phyloP scores from a whole-genome alignment of 1,284 basidiomycete genomes.

The Tilletia horrida region DNA sequence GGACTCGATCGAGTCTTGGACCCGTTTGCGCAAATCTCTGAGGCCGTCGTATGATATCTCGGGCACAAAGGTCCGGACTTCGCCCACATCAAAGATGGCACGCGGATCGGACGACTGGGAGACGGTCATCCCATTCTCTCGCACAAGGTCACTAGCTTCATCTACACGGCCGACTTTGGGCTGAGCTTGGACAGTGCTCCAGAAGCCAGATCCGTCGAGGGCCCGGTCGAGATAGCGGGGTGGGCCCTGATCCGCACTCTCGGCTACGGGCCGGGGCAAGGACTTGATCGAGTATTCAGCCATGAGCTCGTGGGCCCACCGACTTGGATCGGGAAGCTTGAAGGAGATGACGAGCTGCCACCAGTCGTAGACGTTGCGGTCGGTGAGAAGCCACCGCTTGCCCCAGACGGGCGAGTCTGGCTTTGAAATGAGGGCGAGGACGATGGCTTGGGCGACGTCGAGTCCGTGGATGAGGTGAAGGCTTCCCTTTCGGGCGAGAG shows the following conservation, averaged over 20 bases:
- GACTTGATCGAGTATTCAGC: slow-evolving; percentile 24
- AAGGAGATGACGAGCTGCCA: slow-evolving; percentile 34
- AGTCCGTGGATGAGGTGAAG: slow-evolving; percentile 45
- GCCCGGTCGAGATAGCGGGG: slow-evolving; percentile 34
- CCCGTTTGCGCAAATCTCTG: slow-evolving; percentile 12
- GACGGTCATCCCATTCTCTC: not conserved
- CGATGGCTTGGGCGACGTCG: slow-evolving; percentile 40
- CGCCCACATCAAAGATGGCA: slow-evolving; percentile 10
- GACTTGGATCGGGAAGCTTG: slow-evolving; percentile 17
- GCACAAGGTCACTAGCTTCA: slow-evolving; percentile 12
- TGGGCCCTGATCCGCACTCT: slow-evolving; percentile 22
- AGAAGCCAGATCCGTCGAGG: slow-evolving; percentile 35
- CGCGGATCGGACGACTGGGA: not conserved
- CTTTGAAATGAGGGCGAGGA: slow-evolving; percentile 27
- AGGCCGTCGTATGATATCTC: not conserved
- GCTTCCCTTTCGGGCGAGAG: slow-evolving; percentile 31
- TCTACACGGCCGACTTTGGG: slow-evolving; percentile 27
- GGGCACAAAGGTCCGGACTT: not conserved
- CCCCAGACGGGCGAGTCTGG: slow-evolving; percentile 29
- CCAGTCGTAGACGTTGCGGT: slow-evolving; percentile 38
- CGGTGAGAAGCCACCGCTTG: slow-evolving; percentile 42
- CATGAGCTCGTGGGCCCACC: slow-evolving; percentile 32
- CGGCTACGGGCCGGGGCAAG: slow-evolving; percentile 33
- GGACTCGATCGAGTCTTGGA: not conserved
- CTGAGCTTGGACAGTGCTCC: slow-evolving; percentile 28